Evolutionary conservation across 2,329 filamentous ascomycete genomes (phyloP).

Genomic region (Pseudogymnoascus sp.): DNA sequence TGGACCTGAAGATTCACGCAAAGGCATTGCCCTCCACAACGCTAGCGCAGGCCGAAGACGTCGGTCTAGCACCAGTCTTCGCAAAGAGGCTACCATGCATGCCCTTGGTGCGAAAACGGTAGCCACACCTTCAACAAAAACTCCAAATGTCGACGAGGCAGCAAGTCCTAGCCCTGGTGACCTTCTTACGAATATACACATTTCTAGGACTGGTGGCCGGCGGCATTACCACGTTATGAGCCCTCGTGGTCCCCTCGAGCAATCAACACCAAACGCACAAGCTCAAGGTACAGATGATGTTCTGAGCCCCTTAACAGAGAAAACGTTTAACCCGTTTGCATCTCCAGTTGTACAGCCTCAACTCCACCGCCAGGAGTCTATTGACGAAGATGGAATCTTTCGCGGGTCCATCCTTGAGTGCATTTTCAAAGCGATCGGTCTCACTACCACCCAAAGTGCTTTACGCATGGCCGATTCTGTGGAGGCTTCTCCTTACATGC

Average conservation of each 20-base stretch:
- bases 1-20: conserved; percentile 70
- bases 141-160: conserved; percentile 25
- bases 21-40: conserved; percentile 94
- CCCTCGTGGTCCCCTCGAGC: conserved; percentile 12
- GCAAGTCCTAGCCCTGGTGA: conserved; percentile 63
- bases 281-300: conserved; percentile 25
- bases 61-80: conserved; percentile 63
- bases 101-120: conserved; percentile 32
- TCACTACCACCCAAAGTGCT: conserved; percentile 60
- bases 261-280: conserved; percentile 25
- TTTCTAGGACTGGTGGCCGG: conserved; percentile 52
- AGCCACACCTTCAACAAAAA: conserved; percentile 9
- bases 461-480: conserved; percentile 64
- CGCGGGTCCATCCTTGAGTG: conserved; percentile 86
- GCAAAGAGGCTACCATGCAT: conserved; percentile 72
- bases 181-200: conserved; percentile 68
- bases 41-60: conserved; percentile 55
- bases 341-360: conserved; percentile 39
- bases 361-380: conserved; percentile 66
- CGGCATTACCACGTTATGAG: conserved; percentile 19
- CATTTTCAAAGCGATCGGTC: conserved; percentile 87
- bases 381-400: conserved; percentile 85
- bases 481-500: conserved; percentile 75
- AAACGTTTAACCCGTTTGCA: conserved; percentile 49
- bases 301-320: conserved; percentile 33